A percentile compares a stretch with the other conserved stretches of the same genome.
Conservation (phyloP, 2,329 filamentous ascomycete species). For the Beauveria varroae region DNA sequence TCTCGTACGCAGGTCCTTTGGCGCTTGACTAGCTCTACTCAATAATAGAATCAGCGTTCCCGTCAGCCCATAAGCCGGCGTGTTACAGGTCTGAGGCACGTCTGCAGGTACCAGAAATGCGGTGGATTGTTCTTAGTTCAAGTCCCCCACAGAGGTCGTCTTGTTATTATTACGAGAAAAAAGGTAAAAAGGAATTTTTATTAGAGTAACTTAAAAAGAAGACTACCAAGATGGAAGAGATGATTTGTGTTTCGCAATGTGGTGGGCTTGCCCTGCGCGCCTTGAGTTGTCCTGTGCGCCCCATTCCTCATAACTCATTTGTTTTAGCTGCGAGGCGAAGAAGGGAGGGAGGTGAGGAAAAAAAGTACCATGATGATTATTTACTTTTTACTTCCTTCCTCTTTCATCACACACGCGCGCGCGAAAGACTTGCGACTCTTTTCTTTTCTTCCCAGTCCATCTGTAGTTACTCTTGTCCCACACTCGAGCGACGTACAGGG, state of each 20-base stretch:
- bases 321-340: neutral
- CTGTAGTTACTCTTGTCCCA: neutral
- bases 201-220: too few species aligned
- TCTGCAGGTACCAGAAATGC: neutral
- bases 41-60: neutral
- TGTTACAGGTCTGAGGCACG: conserved; percentile 1
- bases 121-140: neutral
- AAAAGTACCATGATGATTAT: neutral
- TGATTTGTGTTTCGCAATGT: neutral
- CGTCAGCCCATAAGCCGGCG: conserved; percentile 1
- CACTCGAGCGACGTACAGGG: neutral
- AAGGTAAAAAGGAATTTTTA: neutral
- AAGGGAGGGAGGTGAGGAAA: neutral
- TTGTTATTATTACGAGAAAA: neutral
- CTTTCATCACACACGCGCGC: neutral
- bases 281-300: neutral
- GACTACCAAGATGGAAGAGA: too few species aligned
- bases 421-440: neutral
- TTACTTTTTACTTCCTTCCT: neutral
- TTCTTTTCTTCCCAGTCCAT: neutral
- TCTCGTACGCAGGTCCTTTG: neutral
- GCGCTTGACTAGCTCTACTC: neutral
- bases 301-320: neutral
- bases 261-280: neutral
- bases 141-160: neutral